Conservation (phyloP, 2,329 filamentous ascomycete genomes). For the Parafenestella ontariensis region DNA sequence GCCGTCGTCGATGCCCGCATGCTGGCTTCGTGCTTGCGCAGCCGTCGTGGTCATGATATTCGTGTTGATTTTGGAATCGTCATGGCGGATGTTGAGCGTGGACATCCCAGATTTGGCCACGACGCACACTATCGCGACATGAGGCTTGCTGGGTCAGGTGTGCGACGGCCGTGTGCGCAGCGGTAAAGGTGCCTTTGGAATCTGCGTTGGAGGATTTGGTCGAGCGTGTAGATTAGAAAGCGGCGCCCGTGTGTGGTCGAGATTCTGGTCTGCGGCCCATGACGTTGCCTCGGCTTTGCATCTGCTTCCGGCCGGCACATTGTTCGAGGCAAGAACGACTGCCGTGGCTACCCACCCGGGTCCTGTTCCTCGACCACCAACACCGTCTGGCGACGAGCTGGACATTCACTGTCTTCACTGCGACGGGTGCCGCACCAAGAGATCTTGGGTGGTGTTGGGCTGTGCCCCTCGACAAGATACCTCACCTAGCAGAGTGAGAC, state of each 20-base stretch:
- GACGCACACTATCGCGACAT: conserved; percentile 29
- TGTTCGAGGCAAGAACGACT: conserved; percentile 1
- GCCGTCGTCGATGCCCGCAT: conserved; percentile 5
- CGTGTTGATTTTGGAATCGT: conserved; percentile 36
- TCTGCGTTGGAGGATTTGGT: conserved; percentile 2
- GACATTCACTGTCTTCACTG: neutral
- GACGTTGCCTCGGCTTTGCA: conserved; percentile 19
- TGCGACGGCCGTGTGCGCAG: neutral
- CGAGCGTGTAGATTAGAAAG: conserved; percentile 15
- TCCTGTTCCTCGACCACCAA: conserved; percentile 2
- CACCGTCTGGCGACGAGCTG: neutral
- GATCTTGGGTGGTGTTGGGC: neutral
- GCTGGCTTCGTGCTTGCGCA: conserved; percentile 15
- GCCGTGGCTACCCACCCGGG: neutral
- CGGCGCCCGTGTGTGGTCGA: conserved; percentile 11
- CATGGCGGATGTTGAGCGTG: conserved; percentile 47
- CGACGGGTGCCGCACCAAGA: neutral
- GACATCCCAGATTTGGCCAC: conserved; percentile 44
- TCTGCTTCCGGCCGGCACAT: conserved; percentile 4
- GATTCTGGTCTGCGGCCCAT: conserved; percentile 7
- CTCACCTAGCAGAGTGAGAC: neutral
- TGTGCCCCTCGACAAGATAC: neutral
- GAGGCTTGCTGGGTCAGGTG: neutral
- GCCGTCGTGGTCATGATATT: conserved; percentile 45
- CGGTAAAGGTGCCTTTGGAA: neutral